Evolutionary conservation across 2,329 filamentous ascomycete species (phyloP).

Genomic region (Parafenestella ontariensis): DNA sequence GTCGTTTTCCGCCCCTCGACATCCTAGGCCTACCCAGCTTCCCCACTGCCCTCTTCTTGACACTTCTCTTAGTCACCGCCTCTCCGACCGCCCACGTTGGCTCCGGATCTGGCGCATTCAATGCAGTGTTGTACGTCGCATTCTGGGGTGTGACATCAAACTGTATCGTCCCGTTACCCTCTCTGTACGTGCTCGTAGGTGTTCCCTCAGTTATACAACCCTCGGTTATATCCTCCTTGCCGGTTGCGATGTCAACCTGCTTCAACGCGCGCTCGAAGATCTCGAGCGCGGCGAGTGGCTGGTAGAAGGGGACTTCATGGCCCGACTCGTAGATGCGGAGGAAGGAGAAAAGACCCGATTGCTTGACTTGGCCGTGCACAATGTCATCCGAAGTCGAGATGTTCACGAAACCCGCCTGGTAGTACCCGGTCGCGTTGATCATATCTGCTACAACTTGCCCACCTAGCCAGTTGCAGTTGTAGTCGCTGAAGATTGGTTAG

Average conservation of each 20-base stretch:
- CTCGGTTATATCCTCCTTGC: constrained; percentile 35
- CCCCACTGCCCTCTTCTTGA: constrained; percentile 24
- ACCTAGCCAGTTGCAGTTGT: constrained; percentile 58
- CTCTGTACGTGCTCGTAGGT: constrained; percentile 47
- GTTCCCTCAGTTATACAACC: constrained; percentile 46
- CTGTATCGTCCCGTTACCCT: constrained; percentile 57
- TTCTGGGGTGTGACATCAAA: constrained; percentile 50
- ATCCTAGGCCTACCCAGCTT: constrained; percentile 25
- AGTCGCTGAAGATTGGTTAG: constrained; percentile 41
- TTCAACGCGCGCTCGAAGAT: constrained; percentile 59
- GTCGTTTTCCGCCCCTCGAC: constrained; percentile 22
- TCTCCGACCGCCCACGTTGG: constrained; percentile 34
- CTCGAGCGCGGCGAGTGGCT: constrained; percentile 58
- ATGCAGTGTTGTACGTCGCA: constrained; percentile 58
- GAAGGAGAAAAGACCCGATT: constrained; percentile 60
- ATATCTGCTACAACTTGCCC: constrained; percentile 51
- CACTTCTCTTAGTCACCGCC: constrained; percentile 14
- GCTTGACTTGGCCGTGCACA: constrained; percentile 62
- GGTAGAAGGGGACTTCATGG: constrained; percentile 63
- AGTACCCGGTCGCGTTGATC: constrained; percentile 53
- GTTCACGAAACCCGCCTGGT: constrained; percentile 57
- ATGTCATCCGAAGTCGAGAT: constrained; percentile 53
- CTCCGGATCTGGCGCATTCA: constrained; percentile 51
- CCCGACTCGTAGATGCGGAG: constrained; percentile 59
- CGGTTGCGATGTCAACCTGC: constrained; percentile 61